Conservation (phyloP, 345 rosid genomes). For the Cardiospermum halicacabum region DNA sequence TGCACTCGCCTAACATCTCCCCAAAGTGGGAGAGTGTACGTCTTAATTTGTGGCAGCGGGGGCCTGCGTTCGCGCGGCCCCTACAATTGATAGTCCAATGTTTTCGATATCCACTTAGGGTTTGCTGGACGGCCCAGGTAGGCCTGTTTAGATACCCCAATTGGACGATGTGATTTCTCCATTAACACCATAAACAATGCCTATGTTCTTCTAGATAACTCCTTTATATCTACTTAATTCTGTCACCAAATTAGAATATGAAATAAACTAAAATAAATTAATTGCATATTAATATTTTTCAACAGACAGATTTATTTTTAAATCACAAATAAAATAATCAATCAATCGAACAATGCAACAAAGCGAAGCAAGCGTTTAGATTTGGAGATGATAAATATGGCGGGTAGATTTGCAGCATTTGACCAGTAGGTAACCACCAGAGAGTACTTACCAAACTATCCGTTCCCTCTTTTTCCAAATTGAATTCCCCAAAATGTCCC, state of each 20-base stretch:
- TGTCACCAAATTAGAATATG: too few species aligned
- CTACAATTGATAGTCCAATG: not conserved
- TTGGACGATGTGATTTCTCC: too few species aligned
- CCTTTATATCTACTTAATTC: too few species aligned
- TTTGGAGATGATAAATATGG: not conserved
- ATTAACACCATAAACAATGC: too few species aligned
- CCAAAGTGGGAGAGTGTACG: slow-evolving; percentile 18
- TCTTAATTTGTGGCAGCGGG: slow-evolving; percentile 18
- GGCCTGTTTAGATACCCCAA: too few species aligned
- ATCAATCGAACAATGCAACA: too few species aligned
- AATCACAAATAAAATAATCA: too few species aligned
- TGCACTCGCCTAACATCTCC: slow-evolving; percentile 13
- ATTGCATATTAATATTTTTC: too few species aligned
- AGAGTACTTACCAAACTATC: not conserved
- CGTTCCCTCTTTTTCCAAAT: not conserved
- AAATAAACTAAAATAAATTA: too few species aligned
- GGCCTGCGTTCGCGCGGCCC: slow-evolving; percentile 27
- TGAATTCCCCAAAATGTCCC: slow-evolving; percentile 7
- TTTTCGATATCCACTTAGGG: too few species aligned
- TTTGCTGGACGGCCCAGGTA: not conserved
- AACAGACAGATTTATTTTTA: too few species aligned
- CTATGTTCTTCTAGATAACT: too few species aligned
- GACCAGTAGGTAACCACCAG: not conserved
- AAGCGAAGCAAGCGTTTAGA: not conserved
- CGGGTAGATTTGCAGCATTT: slow-evolving; percentile 2